Evolutionary conservation across 225 moss, liverwort and hornwort species (phyloP).

Genomic region (Neckera pumila): DNA sequence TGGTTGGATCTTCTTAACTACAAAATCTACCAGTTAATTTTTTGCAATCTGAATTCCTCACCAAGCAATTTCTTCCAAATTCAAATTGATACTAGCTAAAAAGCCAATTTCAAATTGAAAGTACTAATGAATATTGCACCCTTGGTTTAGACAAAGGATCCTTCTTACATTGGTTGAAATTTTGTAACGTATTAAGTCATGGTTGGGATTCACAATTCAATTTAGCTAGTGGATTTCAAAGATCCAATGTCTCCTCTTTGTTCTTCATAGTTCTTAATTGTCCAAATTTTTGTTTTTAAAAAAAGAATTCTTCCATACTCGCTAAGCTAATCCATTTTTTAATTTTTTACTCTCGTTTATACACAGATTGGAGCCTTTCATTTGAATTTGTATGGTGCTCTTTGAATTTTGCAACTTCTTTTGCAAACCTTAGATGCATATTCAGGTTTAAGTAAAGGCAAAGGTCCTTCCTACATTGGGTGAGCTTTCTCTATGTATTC

Average conservation of each 20-base stretch:
- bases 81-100: no score
- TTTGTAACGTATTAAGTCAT: background rate
- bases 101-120: background rate
- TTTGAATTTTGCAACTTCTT: background rate
- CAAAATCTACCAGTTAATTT: no score
- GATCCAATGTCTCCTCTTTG: background rate
- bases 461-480: background rate
- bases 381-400: background rate
- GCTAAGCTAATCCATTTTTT: background rate
- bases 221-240: background rate
- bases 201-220: background rate
- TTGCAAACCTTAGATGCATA: background rate
- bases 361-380: background rate
- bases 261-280: background rate
- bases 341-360: background rate
- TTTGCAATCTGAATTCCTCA: no score
- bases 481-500: background rate
- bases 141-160: background rate
- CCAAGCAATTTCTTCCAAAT: no score
- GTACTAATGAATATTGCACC: background rate
- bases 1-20: no score
- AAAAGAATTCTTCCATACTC: no score
- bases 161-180: rapidly evolving
- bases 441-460: no score
- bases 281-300: background rate